phyloP scores from a whole-genome alignment of 371 early-diverging fungal species.

The Apophysomyces trapeziformis region DNA sequence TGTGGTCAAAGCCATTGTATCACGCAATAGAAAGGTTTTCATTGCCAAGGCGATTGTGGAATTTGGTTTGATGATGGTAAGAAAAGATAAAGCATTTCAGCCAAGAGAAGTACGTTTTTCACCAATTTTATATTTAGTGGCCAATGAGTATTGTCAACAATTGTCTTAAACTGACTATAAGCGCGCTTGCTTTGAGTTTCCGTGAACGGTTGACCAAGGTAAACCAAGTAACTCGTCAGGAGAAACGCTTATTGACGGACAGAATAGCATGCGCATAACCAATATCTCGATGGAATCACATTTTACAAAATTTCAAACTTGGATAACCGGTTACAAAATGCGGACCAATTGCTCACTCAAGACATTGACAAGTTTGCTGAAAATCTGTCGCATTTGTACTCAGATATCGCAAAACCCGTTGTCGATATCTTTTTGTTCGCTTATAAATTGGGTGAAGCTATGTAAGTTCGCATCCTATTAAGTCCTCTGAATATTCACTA shows the following conservation, averaged over 20 bases:
- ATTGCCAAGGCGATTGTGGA: conserved; percentile 67
- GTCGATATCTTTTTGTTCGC: conserved; percentile 87
- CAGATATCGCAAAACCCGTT: conserved; percentile 83
- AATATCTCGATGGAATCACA: conserved; percentile 80
- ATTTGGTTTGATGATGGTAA: conserved; percentile 80
- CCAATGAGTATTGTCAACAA: conserved; percentile 80
- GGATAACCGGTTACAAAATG: conserved; percentile 80
- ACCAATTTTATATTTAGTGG: conserved; percentile 55
- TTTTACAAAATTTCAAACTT: conserved; percentile 85
- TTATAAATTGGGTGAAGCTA: conserved; percentile 82
- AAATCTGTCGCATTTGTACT: conserved; percentile 75
- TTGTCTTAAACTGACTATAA: conserved; percentile 72
- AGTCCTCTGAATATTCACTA: background rate
- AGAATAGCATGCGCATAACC: conserved; percentile 74
- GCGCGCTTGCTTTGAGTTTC: conserved; percentile 76
- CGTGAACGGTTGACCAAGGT: conserved; percentile 77
- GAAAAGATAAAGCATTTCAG: background rate
- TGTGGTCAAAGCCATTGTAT: conserved; percentile 77
- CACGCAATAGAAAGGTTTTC: conserved; percentile 66
- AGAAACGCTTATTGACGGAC: background rate
- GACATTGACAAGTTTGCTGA: conserved; percentile 88
- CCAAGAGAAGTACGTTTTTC: background rate
- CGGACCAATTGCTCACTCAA: conserved; percentile 86
- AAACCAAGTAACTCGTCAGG: conserved; percentile 3
- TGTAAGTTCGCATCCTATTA: conserved; percentile 48